Evolutionary conservation across 257 asterid species (phyloP).

Genomic region (Misopates orontium): DNA sequence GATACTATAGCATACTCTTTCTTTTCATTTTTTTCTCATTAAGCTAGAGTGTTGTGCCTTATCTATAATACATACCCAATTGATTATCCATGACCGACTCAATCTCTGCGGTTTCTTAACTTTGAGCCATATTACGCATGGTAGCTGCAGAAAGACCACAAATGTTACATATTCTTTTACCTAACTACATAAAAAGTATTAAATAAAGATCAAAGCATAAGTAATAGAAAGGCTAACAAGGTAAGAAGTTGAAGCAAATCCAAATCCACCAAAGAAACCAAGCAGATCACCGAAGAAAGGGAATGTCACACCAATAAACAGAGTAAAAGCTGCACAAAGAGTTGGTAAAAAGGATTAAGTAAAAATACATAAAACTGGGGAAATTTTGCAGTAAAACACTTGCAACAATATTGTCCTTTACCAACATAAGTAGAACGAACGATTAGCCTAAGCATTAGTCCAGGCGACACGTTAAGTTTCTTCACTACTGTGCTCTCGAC

Average conservation of each 20-base stretch:
- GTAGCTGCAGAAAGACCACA: slow-evolving; percentile 55
- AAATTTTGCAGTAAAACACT: no score
- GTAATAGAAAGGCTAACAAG: slow-evolving; percentile 50
- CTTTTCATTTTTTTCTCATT: no score
- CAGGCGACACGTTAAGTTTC: slow-evolving; percentile 41
- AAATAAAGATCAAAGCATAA: neutral
- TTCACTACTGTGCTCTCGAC: slow-evolving; percentile 49
- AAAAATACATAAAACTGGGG: no score
- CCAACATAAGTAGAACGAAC: slow-evolving; percentile 81
- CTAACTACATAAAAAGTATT: neutral
- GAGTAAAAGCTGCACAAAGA: slow-evolving; percentile 66
- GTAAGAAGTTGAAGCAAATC: slow-evolving; percentile 90
- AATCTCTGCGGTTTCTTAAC: slow-evolving; percentile 71
- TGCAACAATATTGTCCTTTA: slow-evolving; percentile 20
- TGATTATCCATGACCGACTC: slow-evolving; percentile 74
- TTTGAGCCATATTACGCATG: slow-evolving; percentile 80
- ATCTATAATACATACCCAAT: slow-evolving; percentile 86
- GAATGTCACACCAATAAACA: slow-evolving; percentile 76
- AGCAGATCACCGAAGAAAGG: slow-evolving; percentile 96
- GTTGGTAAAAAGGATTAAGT: neutral
- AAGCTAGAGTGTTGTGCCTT: no score
- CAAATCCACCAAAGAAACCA: slow-evolving; percentile 97
- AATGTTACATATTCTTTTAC: neutral
- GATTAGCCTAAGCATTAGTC: slow-evolving; percentile 47
- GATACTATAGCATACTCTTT: no score